Base-by-base conservation (phyloP, 2,329 filamentous ascomycete species). In the Emergomyces pasteurianus region DNA sequence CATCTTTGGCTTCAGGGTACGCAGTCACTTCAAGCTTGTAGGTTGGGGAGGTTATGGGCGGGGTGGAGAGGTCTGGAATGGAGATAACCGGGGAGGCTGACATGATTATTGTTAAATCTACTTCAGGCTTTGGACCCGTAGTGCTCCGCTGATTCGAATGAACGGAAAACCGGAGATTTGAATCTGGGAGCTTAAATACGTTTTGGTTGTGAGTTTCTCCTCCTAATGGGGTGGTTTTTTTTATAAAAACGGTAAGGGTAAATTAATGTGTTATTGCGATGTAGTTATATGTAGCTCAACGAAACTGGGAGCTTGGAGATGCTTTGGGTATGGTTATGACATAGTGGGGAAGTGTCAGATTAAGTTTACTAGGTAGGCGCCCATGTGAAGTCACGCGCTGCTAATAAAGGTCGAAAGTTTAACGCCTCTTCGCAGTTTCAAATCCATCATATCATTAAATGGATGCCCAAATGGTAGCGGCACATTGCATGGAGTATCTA, bases 1-100 rank as follows among this genome's bases (percentile, higher is more conserved):
- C 68, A 2, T 66, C 66, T 1, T 78, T 81, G 0, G 83, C 81
- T 42, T 58, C 42, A 10, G 49, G 38, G 49, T 57, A 57, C 14
- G 55, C 55, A 26, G 55, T 57, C 23, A 28, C 38, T 46, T 57
- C 55, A 16, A 57, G 40, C 55, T 57, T 57, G 40, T 46, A 46
- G 26, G 26, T 34, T 1, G 55, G 55, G 4, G 40, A 43, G 1
- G 38, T 46, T 23, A 18, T 23, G 16, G 55, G 55, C 18, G 55
- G 38, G 14, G 55, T 57, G 40, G 40, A 43, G 40, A 57, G 55
- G 5, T 57, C 55, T 47, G 55, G 40, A 26, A 46, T 18, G 12
- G 8, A n/a, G 10, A 55, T 36, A 21, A 21, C 26, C 3, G 50
- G 31, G 18, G 49, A 36, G 28, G 28, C 28, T 36, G 26, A 16